Percentiles rank a stretch among this genome's conserved stretches.
phyloP scores from a whole-genome alignment of 2,329 filamentous ascomycete species.

The Aspergillus fructus region DNA sequence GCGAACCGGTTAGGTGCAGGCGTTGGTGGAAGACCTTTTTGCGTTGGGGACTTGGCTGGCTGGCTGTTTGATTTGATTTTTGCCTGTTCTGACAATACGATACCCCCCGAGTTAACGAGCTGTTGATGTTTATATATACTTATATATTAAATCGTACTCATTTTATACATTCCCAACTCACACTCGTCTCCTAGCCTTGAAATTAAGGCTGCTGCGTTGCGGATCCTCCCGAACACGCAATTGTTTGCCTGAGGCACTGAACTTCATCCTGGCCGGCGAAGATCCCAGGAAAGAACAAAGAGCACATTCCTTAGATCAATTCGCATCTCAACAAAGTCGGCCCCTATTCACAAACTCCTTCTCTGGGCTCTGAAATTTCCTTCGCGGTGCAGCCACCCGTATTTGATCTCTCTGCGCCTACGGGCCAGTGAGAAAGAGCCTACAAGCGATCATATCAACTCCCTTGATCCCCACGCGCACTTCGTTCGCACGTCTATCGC shows the following conservation, averaged over 20 bases:
- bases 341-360: not conserved
- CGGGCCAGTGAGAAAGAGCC: slow-evolving; percentile 21
- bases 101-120: slow-evolving; percentile 8
- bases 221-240: not conserved
- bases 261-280: slow-evolving; percentile 2
- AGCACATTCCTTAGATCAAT: slow-evolving; percentile 1
- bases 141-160: slow-evolving; percentile 4
- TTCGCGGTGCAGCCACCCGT: not conserved
- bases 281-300: slow-evolving; percentile 3
- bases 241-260: slow-evolving; percentile 25
- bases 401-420: slow-evolving; percentile 18
- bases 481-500: not conserved
- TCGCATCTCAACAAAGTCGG: not conserved
- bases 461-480: slow-evolving; percentile 7
- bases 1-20: slow-evolving; percentile 7
- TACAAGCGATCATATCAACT: slow-evolving; percentile 1
- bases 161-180: not conserved
- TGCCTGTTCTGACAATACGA: slow-evolving; percentile 2
- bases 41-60: not conserved
- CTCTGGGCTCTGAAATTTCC: not conserved
- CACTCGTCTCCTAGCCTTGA: not conserved
- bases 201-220: not conserved
- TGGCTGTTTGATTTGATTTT: not conserved
- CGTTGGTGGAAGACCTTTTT: slow-evolving; percentile 4
- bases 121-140: slow-evolving; percentile 3